Percentiles rank a stretch among this genome's conserved stretches.
Evolutionary conservation across 2,329 filamentous ascomycete genomes (phyloP).

Genomic region (Fusarium torreyae): DNA sequence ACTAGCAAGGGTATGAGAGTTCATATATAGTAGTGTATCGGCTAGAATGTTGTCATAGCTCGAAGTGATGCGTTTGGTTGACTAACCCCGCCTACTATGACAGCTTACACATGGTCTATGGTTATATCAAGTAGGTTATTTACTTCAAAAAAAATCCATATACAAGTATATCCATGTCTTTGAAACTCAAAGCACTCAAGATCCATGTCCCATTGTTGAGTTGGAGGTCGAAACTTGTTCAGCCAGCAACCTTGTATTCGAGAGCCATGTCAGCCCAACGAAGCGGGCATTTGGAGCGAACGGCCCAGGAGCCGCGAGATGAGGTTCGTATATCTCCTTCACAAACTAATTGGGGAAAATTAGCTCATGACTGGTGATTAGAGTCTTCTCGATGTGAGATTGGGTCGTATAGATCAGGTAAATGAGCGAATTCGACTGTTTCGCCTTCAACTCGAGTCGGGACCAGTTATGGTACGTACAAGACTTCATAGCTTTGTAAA

Average conservation of each 20-base stretch:
- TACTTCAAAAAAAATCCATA: no score
- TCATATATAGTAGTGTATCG: no score
- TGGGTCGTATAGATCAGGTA: conserved; percentile 74
- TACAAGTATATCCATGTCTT: conserved; percentile 10
- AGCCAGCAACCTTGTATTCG: neutral
- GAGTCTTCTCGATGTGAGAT: conserved; percentile 72
- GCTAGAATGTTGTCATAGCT: no score
- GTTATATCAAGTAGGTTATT: neutral
- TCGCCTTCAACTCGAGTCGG: conserved; percentile 70
- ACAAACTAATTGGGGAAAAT: neutral
- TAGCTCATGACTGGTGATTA: conserved; percentile 38
- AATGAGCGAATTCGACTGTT: conserved; percentile 80
- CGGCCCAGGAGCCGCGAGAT: conserved; percentile 80
- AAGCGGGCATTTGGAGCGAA: conserved; percentile 46
- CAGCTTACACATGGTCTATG: conserved; percentile 3
- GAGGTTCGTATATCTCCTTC: conserved; percentile 56
- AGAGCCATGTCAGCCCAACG: conserved; percentile 38
- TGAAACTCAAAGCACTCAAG: neutral
- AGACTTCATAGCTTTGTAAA: neutral
- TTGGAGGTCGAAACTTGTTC: neutral
- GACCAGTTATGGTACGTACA: conserved; percentile 62
- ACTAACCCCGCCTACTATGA: conserved; percentile 22
- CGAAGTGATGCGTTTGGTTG: no score
- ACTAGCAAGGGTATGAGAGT: no score
- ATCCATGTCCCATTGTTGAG: neutral